Percentiles rank a stretch among this genome's conserved stretches.
phyloP scores from a whole-genome alignment of 2,329 filamentous ascomycete species.

The Colletotrichum chrysophilum region DNA sequence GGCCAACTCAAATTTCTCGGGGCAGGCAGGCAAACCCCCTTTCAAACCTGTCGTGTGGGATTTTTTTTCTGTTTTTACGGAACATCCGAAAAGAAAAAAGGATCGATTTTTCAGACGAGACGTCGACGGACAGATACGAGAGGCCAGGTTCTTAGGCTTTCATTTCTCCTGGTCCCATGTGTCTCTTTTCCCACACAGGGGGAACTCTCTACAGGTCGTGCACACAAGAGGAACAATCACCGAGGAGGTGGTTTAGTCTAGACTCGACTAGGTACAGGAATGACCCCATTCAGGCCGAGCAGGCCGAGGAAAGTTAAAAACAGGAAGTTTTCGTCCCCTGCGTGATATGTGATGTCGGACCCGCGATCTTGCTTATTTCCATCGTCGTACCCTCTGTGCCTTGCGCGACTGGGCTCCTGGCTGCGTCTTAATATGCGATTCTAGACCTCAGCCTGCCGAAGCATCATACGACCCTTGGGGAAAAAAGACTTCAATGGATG shows the following conservation, averaged over 20 bases:
- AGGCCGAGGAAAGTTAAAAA: conserved; percentile 5
- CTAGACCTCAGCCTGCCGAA: not conserved
- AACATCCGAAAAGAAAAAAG: conserved; percentile 4
- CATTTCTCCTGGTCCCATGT: not conserved
- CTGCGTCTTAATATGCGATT: not conserved
- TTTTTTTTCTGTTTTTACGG: conserved; percentile 4
- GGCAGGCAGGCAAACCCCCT: conserved; percentile 16
- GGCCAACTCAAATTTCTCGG: conserved; percentile 14
- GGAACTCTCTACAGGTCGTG: conserved; percentile 4
- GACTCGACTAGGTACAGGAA: conserved; percentile 4
- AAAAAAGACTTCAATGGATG: not conserved
- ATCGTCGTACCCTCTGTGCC: not conserved
- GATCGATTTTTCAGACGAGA: conserved; percentile 15
- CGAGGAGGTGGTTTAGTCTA: not conserved
- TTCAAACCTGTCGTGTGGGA: conserved; percentile 13
- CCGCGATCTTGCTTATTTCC: not conserved
- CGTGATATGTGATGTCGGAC: not conserved
- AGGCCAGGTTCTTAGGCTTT: not conserved
- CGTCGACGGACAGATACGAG: not conserved
- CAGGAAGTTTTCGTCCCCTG: not conserved
- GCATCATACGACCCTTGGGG: not conserved
- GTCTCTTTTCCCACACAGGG: not conserved
- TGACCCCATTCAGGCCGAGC: conserved; percentile 10
- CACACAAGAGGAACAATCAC: not conserved
- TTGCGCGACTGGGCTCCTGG: not conserved